Evolutionary conservation across 371 early-diverging fungal species (phyloP), one percentile per base, ranked within the genome.

Genomic region (Mortierella sp.): DNA sequence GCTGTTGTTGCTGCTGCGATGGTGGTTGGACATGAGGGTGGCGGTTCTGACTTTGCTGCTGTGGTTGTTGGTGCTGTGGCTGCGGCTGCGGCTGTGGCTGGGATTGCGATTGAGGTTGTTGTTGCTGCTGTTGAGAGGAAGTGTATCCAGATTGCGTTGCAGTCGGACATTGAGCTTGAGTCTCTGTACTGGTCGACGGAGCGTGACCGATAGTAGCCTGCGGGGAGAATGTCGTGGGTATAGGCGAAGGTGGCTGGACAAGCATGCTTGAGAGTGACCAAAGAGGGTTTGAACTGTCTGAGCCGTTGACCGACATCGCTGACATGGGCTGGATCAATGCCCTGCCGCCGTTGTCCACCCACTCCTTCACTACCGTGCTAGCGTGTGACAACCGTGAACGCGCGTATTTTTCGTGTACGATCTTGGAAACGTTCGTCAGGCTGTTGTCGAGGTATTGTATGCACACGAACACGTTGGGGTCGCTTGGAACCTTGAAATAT

Each of bases 181-280:
- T 11, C 14, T 34, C 37, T 11, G 37, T 14, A 14, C 2, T 34
- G 1, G 11, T 14, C 14, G 37, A 56, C 47, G 60, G 27, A 7
- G 56, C 6, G 44, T 34, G 52, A 5, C 50, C 50, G 7, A 56
- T 57, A 19, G 39, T 39, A 30, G 56, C 57, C 34, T 65, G 72
- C 0, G 66, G 51, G 6, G 75, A 61, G 58, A 75, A 75, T 5
- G 69, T 64, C 1, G 76, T 57, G 2, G 76, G 76, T 7, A 64
- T 75, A 12, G 76, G 76, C 4, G 76, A 75, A 32, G 76, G 76
- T 17, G 76, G 76, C 21, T 68, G 76, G 65, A 69, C 68, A 28
- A 75, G 50, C 76, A 75, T 75, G 70, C 59, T 75, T 23, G 76
- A 75, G 24, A 75, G 64, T 6, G 60, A 64, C 68, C 68, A 75